Conservation (phyloP, 352 stramenopile species). For the Globisporangium recalcitrans region DNA sequence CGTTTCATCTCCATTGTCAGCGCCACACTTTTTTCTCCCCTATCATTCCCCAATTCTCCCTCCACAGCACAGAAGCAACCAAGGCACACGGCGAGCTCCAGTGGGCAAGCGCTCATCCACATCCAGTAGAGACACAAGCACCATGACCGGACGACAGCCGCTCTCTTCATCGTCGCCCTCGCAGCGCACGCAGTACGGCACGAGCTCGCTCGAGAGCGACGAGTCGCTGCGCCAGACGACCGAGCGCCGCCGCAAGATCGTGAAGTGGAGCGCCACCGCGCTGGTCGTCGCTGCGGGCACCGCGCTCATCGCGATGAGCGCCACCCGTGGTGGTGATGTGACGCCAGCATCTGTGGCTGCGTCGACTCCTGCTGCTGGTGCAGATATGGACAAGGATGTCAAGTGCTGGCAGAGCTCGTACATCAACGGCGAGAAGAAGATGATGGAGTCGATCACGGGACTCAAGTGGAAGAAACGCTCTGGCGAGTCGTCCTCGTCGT, state of each 20-base stretch:
- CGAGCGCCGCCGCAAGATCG: constrained; percentile 22
- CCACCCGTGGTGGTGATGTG: neutral
- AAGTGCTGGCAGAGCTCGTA: constrained; percentile 71
- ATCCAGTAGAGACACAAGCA: neutral
- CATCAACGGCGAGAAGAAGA: constrained; percentile 43
- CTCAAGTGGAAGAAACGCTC: constrained; percentile 38
- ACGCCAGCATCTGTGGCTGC: neutral
- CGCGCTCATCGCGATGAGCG: constrained; percentile 22
- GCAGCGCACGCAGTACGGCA: constrained; percentile 21
- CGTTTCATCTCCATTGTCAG: neutral
- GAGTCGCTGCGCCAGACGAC: constrained; percentile 12
- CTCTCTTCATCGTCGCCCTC: neutral
- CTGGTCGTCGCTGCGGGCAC: constrained; percentile 23
- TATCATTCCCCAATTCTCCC: constrained; percentile 2
- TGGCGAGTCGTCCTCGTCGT: constrained; percentile 21
- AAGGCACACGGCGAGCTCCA: no score
- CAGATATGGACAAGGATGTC: constrained; percentile 16
- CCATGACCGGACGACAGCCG: neutral
- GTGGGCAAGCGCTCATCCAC: no score
- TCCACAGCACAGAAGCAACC: neutral
- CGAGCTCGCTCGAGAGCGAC: constrained; percentile 24
- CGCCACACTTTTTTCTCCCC: neutral
- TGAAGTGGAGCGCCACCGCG: constrained; percentile 25
- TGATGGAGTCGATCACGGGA: constrained; percentile 51
- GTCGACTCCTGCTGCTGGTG: neutral